phyloP scores from a whole-genome alignment of 106 monocot species.

The Amphibolis antarctica region DNA sequence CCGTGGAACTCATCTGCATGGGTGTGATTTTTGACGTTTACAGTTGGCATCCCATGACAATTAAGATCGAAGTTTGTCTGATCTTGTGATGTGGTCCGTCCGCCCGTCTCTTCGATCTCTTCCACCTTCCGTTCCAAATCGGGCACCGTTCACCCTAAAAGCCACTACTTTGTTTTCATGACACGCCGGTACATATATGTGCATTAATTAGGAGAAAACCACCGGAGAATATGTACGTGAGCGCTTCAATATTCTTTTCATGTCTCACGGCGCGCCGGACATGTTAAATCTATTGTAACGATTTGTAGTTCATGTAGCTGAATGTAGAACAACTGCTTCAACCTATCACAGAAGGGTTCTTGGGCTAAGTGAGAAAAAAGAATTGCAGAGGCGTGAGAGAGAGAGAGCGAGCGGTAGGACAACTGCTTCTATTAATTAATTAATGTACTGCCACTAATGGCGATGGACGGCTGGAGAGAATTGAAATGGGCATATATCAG shows the following conservation, averaged over 20 bases:
- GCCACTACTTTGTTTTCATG: not conserved
- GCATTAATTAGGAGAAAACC: conserved; percentile 23
- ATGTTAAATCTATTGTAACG: conserved; percentile 24
- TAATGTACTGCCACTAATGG: no score
- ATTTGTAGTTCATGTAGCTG: no score
- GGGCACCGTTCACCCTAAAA: conserved; percentile 2
- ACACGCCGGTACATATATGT: conserved; percentile 24
- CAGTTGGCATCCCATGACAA: not conserved
- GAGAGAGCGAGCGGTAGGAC: no score
- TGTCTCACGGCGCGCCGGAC: no score
- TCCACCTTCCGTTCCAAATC: conserved; percentile 3
- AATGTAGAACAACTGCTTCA: not conserved
- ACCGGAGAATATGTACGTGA: conserved; percentile 25
- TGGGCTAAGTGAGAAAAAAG: not conserved
- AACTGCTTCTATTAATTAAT: no score
- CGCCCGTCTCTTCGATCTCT: conserved; percentile 6
- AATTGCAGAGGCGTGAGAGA: not conserved
- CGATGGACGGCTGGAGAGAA: no score
- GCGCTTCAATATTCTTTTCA: conserved; percentile 5
- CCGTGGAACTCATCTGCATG: no score
- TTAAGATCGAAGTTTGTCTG: no score
- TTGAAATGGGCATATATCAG: no score
- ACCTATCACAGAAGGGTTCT: not conserved
- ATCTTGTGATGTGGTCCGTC: conserved; percentile 9
- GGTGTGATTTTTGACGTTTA: no score